Conservation (phyloP, 306 rosid species). For the Prunus fruticosa region DNA sequence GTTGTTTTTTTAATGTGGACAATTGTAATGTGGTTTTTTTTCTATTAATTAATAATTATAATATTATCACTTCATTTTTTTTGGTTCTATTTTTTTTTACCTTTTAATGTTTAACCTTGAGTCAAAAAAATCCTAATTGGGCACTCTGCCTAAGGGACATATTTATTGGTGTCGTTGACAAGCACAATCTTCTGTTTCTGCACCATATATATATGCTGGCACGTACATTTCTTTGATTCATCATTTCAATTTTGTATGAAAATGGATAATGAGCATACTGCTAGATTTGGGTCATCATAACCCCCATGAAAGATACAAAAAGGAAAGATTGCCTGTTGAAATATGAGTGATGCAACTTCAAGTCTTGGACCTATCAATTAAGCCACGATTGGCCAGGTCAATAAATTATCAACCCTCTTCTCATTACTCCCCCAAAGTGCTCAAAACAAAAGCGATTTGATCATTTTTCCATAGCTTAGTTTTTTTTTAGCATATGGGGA, state of each 20-base stretch:
- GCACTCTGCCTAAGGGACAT: too few species aligned
- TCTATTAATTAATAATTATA: too few species aligned
- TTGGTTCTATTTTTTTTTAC: too few species aligned
- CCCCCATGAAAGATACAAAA: conserved; percentile 11
- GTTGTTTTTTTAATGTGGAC: too few species aligned
- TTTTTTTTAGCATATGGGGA: neutral
- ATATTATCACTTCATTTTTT: too few species aligned
- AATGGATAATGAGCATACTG: neutral
- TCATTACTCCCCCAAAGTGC: neutral
- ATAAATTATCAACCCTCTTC: neutral
- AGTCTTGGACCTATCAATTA: neutral
- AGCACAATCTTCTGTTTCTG: neutral
- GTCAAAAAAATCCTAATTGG: too few species aligned
- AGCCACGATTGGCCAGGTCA: neutral
- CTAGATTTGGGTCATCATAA: conserved; percentile 6
- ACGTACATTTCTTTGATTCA: neutral
- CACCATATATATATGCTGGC: neutral
- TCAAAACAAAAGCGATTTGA: neutral
- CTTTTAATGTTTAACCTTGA: too few species aligned
- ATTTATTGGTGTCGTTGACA: conserved; percentile 3
- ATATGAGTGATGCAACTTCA: neutral
- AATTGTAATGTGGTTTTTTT: too few species aligned
- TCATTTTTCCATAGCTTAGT: neutral
- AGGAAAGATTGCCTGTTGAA: neutral
- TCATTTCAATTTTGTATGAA: neutral